A percentile compares a stretch with the other conserved stretches of the same genome.
Conservation (phyloP, 768 basidiomycete species). For the Suillus occidentalis region DNA sequence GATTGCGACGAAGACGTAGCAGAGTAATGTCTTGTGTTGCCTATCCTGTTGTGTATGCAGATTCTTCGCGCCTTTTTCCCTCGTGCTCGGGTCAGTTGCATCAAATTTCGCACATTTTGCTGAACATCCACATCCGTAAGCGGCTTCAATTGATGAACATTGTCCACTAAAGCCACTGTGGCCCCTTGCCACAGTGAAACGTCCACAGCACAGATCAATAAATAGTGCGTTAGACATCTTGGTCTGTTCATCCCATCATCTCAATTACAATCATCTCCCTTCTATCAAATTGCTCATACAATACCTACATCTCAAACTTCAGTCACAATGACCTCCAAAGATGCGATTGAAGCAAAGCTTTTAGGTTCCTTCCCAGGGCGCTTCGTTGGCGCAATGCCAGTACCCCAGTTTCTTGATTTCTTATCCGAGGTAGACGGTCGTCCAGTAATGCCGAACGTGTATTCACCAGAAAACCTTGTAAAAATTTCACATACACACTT, state of each 20-base stretch:
- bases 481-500: not conserved
- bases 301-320: not conserved
- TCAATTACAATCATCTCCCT: not conserved
- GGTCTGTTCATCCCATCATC: not conserved
- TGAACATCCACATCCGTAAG: not conserved
- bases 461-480: not conserved
- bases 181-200: not conserved
- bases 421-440: not conserved
- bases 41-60: not conserved
- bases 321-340: not conserved
- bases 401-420: not conserved
- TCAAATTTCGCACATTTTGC: not conserved
- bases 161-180: not conserved
- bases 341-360: not conserved
- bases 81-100: not conserved
- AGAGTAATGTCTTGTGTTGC: not conserved
- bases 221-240: not conserved
- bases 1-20: conserved; percentile 24
- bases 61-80: not conserved
- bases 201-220: not conserved
- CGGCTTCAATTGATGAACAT: not conserved
- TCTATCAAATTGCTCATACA: not conserved
- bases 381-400: not conserved
- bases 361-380: not conserved
- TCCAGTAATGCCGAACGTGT: not conserved